Evolutionary conservation across 1,284 basidiomycete species (phyloP), one percentile per base, ranked within the genome.

Genomic region (Trichosporon asahii): DNA sequence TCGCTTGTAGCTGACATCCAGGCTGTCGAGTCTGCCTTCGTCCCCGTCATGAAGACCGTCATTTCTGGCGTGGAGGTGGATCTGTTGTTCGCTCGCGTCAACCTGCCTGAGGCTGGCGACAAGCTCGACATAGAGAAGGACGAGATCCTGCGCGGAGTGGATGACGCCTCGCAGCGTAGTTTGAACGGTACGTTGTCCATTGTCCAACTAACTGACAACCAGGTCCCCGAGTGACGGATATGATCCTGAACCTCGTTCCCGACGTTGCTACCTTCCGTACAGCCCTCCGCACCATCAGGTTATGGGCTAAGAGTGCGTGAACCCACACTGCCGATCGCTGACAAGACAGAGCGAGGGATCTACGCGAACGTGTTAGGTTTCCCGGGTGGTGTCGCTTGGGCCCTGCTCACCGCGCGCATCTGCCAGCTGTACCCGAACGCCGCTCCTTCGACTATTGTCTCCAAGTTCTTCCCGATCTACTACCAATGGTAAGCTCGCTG

Each of bases 301-400:
- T 99, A 27, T 99, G 97, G 97, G 97, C 97, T 3, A 92, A 95
- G 85, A 87, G 95, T 95, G 78, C 74, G 91, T 87, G 9, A 14
- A 21, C 14, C 21, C 12, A 74, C 65, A 15, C 49, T 46, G 7
- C 63, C 35, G 11, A 64, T 3, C 21, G 40, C 57, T 64, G 64
- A 68, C 66, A 21, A 25, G 9, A 35, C 77, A 95, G 93, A 90
- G 74, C 88, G 95, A 84, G 97, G 95, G 27, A 97, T 99, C 73
- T 98, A 98, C 84, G 95, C 95, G 3, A 99, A 99, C 84, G 94
- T 98, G 18, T 94, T 96, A 78, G 97, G 96, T 29, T 99, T 98
- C 84, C 88, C 96, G 57, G 97, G 97, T 75, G 97, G 97, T 84
- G 96, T 99, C 3, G 96, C 95, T 23, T 99, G 97, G 97, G 94